These are phyloP conservation scores for Globisporangium perplexum DNA, from an alignment of 352 stramenopile species.

Conservation along the genomic window DNA sequence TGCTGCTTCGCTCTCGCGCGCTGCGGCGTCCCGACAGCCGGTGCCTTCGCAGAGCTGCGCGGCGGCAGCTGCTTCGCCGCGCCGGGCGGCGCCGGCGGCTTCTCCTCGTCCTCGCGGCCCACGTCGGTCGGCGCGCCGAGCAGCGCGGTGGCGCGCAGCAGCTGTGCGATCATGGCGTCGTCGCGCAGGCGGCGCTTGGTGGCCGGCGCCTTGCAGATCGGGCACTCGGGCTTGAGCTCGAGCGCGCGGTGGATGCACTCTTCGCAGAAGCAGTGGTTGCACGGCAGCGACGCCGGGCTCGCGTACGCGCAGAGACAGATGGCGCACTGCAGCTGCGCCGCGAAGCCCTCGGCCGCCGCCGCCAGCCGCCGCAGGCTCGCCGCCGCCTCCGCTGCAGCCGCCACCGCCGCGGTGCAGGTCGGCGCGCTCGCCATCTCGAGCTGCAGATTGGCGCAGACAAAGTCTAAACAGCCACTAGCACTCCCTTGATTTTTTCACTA, in stretches of 20 bases:
- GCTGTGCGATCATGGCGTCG: slow-evolving; percentile 71
- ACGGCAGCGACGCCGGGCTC: slow-evolving; percentile 66
- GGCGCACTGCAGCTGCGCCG: slow-evolving; percentile 69
- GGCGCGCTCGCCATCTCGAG: not conserved
- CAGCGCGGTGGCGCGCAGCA: slow-evolving; percentile 51
- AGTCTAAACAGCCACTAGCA: not conserved
- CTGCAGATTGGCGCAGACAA: not conserved
- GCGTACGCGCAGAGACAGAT: slow-evolving; percentile 80
- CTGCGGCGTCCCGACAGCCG: not conserved
- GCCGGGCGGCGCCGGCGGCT: not conserved
- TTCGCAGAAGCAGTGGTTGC: slow-evolving; percentile 86
- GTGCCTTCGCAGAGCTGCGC: not conserved
- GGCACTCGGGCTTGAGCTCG: slow-evolving; percentile 70
- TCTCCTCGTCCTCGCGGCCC: not conserved
- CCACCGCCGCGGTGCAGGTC: not conserved
- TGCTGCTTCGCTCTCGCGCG: not conserved
- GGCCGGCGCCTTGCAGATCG: slow-evolving; percentile 78
- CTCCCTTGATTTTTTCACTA: not conserved
- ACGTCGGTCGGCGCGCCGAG: slow-evolving; percentile 20
- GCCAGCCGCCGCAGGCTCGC: slow-evolving; percentile 41
- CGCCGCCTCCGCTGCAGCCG: slow-evolving; percentile 9
- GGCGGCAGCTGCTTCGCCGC: not conserved
- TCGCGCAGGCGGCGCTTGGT: slow-evolving; percentile 75
- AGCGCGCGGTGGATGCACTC: slow-evolving; percentile 83
- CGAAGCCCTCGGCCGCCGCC: slow-evolving; percentile 56